Percentiles rank a stretch among this genome's conserved stretches.
phyloP scores from a whole-genome alignment of 2,329 filamentous ascomycete genomes.

The Colletotrichum agaves region DNA sequence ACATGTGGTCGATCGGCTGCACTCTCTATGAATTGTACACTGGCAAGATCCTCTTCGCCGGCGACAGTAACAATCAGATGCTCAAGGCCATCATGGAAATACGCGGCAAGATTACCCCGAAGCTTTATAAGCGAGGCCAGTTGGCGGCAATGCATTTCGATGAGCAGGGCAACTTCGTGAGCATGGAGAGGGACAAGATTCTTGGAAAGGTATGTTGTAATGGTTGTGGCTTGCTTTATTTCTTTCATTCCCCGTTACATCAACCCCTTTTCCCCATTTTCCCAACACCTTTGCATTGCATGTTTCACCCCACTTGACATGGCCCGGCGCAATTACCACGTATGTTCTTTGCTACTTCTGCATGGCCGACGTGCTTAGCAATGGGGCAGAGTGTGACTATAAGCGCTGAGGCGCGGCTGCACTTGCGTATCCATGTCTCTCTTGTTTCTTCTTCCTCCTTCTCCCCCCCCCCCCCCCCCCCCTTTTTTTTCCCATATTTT shows the following conservation, averaged over 20 bases:
- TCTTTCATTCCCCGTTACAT: conserved; percentile 33
- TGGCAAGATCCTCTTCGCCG: conserved; percentile 95
- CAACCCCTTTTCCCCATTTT: conserved; percentile 18
- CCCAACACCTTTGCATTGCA: conserved; percentile 21
- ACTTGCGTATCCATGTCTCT: conserved; percentile 20
- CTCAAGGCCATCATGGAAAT: conserved; percentile 96
- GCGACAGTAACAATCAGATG: conserved; percentile 98
- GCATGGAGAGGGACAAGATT: conserved; percentile 86
- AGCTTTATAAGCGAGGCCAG: conserved; percentile 85
- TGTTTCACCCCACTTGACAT: conserved; percentile 17
- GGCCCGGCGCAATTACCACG: conserved; percentile 11
- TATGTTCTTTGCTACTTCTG: conserved; percentile 27
- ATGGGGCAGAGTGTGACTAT: conserved; percentile 37
- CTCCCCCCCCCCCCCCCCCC: too few relatives aligned
- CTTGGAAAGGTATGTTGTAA: conserved; percentile 76
- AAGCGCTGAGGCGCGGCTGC: conserved; percentile 47
- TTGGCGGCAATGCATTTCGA: conserved; percentile 85
- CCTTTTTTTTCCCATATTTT: too few relatives aligned
- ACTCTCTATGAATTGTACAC: conserved; percentile 98
- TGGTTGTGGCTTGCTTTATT: conserved; percentile 36
- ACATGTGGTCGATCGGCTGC: conserved; percentile 98
- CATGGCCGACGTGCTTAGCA: conserved; percentile 26
- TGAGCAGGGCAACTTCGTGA: conserved; percentile 84
- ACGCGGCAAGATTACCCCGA: conserved; percentile 89
- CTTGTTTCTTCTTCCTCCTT: too few relatives aligned